phyloP scores from a whole-genome alignment of 495 filamentous ascomycete species.

The Pseudoneurospora amorphoporcata region DNA sequence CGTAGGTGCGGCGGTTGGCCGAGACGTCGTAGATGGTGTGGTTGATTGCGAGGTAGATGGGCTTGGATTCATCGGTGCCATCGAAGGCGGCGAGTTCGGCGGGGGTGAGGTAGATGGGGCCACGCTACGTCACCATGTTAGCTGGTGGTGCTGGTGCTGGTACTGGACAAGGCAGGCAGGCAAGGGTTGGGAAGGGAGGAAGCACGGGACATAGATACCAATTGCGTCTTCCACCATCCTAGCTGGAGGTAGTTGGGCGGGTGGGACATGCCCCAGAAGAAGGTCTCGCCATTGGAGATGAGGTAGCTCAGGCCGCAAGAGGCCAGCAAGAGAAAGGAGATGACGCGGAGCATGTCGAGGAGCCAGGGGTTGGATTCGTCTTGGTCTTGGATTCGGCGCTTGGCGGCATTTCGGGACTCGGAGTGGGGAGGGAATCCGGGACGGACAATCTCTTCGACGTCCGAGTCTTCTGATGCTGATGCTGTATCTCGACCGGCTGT shows the following conservation, averaged over 20 bases:
- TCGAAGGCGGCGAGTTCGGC: slow-evolving; percentile 63
- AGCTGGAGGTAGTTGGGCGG: slow-evolving; percentile 58
- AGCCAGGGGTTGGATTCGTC: slow-evolving; percentile 33
- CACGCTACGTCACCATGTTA: slow-evolving; percentile 19
- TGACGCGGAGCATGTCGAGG: slow-evolving; percentile 65
- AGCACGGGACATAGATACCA: slow-evolving; percentile 47
- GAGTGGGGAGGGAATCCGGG: background rate
- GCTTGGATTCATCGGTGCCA: slow-evolving; percentile 61
- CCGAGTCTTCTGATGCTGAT: background rate
- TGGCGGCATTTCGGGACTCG: slow-evolving; percentile 1
- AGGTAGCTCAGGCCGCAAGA: slow-evolving; percentile 69
- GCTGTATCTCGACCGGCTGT: background rate
- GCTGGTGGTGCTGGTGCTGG: background rate
- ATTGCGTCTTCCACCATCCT: slow-evolving; percentile 49
- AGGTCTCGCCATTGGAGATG: slow-evolving; percentile 56
- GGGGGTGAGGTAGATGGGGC: slow-evolving; percentile 54
- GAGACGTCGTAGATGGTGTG: slow-evolving; percentile 91
- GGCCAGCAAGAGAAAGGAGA: slow-evolving; percentile 59
- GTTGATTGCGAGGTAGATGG: slow-evolving; percentile 89
- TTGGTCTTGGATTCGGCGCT: slow-evolving; percentile 23
- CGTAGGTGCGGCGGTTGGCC: slow-evolving; percentile 64
- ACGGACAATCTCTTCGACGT: background rate
- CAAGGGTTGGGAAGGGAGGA: background rate
- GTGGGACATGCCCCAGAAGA: slow-evolving; percentile 45
- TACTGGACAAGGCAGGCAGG: too few species aligned